Percentiles rank a stretch among this genome's conserved stretches.
These are phyloP conservation scores for Suhomyces wounanorum DNA, from an alignment of 1,139 yeast genomes.

Conservation along the genomic window DNA sequence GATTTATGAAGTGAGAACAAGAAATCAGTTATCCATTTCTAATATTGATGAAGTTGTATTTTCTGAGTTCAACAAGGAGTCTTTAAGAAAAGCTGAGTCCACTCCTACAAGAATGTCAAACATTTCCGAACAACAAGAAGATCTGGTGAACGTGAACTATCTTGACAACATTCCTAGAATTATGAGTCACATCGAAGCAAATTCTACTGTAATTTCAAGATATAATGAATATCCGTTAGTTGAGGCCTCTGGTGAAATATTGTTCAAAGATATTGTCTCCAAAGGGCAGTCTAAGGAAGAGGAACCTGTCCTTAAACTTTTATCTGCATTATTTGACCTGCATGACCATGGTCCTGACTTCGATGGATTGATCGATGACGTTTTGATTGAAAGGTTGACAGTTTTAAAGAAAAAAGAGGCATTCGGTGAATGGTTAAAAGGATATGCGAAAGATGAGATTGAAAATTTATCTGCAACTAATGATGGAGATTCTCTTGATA, in stretches of 20 bases:
- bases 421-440: constrained; percentile 44
- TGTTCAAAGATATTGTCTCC: constrained; percentile 27
- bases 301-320: constrained; percentile 42
- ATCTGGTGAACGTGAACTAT: constrained; percentile 15
- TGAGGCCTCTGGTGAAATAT: constrained; percentile 19
- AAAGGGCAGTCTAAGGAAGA: constrained; percentile 16
- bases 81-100: constrained; percentile 12
- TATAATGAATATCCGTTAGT: constrained; percentile 33
- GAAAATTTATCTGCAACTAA: constrained; percentile 20
- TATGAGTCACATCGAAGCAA: constrained; percentile 23
- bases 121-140: constrained; percentile 16
- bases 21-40: constrained; percentile 26
- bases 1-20: constrained; percentile 20
- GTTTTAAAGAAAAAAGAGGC: constrained; percentile 39
- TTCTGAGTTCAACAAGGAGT: constrained; percentile 44
- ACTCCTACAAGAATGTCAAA: neutral
- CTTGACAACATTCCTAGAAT: constrained; percentile 24
- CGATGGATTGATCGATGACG: constrained; percentile 26
- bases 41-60: constrained; percentile 56
- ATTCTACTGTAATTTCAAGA: constrained; percentile 24
- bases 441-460: constrained; percentile 24
- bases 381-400: constrained; percentile 24
- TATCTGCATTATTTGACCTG: constrained; percentile 59
- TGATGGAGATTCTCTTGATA: constrained; percentile 41
- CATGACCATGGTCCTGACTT: constrained; percentile 7